phyloP scores from a whole-genome alignment of 108 stramenopile species.

The Cylindrotheca fusiformis region DNA sequence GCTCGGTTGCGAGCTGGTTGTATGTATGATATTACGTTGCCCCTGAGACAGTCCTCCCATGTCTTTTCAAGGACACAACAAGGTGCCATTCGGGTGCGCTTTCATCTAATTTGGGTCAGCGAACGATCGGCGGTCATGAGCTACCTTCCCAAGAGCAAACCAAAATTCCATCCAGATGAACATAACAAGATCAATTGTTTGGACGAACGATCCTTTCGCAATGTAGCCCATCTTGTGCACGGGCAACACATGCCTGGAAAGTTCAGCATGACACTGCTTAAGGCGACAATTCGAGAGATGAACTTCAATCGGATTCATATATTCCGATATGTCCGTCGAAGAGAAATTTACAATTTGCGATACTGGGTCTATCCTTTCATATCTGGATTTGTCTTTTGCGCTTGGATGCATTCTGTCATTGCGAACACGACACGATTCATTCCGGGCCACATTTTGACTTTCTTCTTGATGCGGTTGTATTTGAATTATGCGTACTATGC shows the following conservation, averaged over 20 bases:
- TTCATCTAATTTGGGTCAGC: conserved; percentile 52
- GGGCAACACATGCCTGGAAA: conserved; percentile 55
- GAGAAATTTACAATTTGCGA: conserved; percentile 25
- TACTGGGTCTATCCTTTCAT: conserved; percentile 45
- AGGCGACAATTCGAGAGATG: conserved; percentile 43
- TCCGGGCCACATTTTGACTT: conserved; percentile 40
- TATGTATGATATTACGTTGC: conserved; percentile 60
- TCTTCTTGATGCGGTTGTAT: conserved; percentile 37
- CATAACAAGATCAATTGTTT: conserved; percentile 31
- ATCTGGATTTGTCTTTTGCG: conserved; percentile 43
- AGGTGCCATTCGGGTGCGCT: conserved; percentile 59
- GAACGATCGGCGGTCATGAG: conserved; percentile 57
- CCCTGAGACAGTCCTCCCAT: conserved; percentile 49
- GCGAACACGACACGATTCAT: conserved; percentile 31
- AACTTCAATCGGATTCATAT: conserved; percentile 30
- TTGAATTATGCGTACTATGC: conserved; percentile 43
- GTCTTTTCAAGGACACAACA: conserved; percentile 46
- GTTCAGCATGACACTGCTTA: conserved; percentile 36
- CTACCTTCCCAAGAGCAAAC: conserved; percentile 43
- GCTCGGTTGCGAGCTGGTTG: conserved; percentile 49
- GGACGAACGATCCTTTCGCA: conserved; percentile 43
- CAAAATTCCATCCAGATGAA: conserved; percentile 17
- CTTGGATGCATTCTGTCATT: conserved; percentile 62
- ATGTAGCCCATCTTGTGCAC: conserved; percentile 48
- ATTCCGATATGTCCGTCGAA: conserved; percentile 22